Conservation (phyloP, 164 flowering plant species). For the Magnolia changhungtana region DNA sequence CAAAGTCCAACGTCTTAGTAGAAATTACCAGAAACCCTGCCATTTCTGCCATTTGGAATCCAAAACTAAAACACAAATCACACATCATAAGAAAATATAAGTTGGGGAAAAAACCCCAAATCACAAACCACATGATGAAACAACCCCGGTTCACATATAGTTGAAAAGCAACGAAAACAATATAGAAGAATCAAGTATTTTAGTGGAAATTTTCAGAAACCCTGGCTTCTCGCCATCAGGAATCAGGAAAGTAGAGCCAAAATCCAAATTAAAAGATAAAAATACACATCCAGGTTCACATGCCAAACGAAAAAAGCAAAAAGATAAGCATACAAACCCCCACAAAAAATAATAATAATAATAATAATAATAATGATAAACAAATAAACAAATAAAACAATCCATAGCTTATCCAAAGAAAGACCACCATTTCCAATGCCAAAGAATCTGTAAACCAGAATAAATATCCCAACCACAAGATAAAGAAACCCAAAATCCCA, state of each 20-base stretch:
- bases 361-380: no score
- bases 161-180: background rate
- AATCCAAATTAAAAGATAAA: background rate
- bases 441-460: background rate
- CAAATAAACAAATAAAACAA: background rate
- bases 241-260: background rate
- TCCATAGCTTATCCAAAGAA: background rate
- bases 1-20: background rate
- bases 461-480: background rate
- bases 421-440: background rate
- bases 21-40: background rate
- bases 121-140: background rate
- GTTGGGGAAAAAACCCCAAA: background rate
- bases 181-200: background rate
- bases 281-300: no score
- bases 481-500: background rate
- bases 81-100: background rate
- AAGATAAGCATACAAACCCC: background rate
- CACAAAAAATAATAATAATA: background rate
- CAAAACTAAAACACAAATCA: background rate
- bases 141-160: no score
- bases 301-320: background rate
- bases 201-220: background rate
- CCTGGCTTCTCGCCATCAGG: background rate
- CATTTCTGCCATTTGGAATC: slow-evolving; percentile 1